Percentiles rank a stretch among this genome's conserved stretches.
These are phyloP conservation scores for Globisporangium iwayamae DNA, from an alignment of 352 stramenopile genomes.

Conservation along the genomic window DNA sequence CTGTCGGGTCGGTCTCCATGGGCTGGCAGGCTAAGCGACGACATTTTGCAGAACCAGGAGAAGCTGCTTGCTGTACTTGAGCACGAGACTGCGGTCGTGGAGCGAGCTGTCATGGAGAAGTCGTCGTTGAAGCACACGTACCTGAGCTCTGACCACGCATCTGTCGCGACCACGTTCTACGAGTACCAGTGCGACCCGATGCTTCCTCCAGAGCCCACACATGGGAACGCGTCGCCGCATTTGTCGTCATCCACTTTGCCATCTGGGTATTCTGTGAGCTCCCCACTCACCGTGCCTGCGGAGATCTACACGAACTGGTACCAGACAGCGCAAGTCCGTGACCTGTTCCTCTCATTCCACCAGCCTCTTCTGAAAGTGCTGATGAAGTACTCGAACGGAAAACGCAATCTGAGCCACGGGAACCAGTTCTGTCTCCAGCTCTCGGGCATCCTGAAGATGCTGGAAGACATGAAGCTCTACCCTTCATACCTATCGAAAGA, in stretches of 20 bases:
- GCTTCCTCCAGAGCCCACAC: slow-evolving; percentile 32
- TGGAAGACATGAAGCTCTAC: slow-evolving; percentile 62
- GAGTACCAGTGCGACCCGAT: slow-evolving; percentile 67
- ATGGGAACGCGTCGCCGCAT: neutral
- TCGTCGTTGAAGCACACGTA: slow-evolving; percentile 72
- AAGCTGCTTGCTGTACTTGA: slow-evolving; percentile 74
- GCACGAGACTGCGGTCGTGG: slow-evolving; percentile 74
- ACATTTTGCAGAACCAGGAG: slow-evolving; percentile 81
- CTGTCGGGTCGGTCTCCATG: slow-evolving; percentile 30
- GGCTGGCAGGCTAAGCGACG: slow-evolving; percentile 64
- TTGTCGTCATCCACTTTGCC: neutral
- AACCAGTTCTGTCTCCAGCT: slow-evolving; percentile 48
- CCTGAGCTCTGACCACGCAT: slow-evolving; percentile 25
- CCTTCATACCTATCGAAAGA: slow-evolving; percentile 50
- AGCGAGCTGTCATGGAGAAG: slow-evolving; percentile 78
- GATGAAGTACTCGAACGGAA: slow-evolving; percentile 51
- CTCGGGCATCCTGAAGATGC: slow-evolving; percentile 38
- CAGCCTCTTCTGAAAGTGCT: slow-evolving; percentile 47
- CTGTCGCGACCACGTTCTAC: slow-evolving; percentile 31
- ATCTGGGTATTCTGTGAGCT: neutral
- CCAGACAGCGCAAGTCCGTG: slow-evolving; percentile 45
- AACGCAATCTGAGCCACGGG: slow-evolving; percentile 27
- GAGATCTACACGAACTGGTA: slow-evolving; percentile 51
- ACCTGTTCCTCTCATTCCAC: slow-evolving; percentile 61
- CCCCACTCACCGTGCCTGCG: neutral